Base-by-base conservation (phyloP, 2,329 filamentous ascomycete species). In the Colletotrichum karsti region DNA sequence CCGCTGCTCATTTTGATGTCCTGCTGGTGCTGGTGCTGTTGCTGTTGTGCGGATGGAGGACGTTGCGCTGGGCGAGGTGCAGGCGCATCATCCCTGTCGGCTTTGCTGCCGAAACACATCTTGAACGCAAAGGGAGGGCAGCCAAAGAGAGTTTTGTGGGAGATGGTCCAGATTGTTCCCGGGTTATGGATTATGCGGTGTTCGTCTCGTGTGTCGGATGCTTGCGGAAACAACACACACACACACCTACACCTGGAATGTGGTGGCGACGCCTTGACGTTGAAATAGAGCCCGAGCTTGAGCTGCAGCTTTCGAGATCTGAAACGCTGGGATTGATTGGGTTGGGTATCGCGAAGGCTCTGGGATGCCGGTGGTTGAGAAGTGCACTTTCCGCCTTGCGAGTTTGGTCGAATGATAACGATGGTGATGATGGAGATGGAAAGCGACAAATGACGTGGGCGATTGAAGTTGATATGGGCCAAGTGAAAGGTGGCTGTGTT, bases 51-150 rank as follows among this genome's bases (percentile, higher is more conserved):
- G 7, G 53, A 63, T 26, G 55, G 48, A 44, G 46, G 64, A 39
- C n/a, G 71, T 72, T 76, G 77, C 13, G 56, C 76, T 9, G 82
- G 84, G 30, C 82, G 77, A 3, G 84, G 79, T 7, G 81, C 77
- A 20, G 78, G 79, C 30, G 81, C 80, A 66, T 80, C 74, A 35
- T 76, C 74, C 55, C 74, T 72, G 54, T 81, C 79, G 63, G 83
- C 78, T 55, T 82, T 84, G 70, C 77, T 77, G 48, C 84, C 82
- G 71, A 87, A 87, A 75, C 85, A 87, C 85, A 87, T 87, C 9
- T 22, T 62, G 7, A 50, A 33, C n/a, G 12, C 8, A 7, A 15
- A 39, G 39, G 20, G 35, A 20, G 13, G 53, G 1, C n/a, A 51
- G 39, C 67, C 13, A n/a, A 8, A n/a, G 15, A 18, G 46, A 41